phyloP scores from a whole-genome alignment of 2,329 filamentous ascomycete genomes.

The Stachybotrys elegans region DNA sequence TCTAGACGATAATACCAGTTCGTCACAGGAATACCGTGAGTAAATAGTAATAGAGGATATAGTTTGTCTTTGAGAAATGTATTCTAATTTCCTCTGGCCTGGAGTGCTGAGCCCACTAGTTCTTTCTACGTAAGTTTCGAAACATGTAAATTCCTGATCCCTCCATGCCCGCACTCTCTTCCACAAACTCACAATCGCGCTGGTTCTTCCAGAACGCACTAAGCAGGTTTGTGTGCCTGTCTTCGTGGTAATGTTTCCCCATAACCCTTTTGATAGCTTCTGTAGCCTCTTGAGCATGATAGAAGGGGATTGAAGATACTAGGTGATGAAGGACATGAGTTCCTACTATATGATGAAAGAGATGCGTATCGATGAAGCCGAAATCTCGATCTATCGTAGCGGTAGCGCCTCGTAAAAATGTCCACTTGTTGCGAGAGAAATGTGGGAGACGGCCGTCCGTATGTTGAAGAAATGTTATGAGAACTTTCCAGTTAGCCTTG shows the following conservation, averaged over 20 bases:
- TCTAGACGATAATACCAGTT: too few relatives aligned
- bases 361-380: slow-evolving; percentile 58
- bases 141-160: too few relatives aligned
- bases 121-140: too few relatives aligned
- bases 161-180: too few relatives aligned
- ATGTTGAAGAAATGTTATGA: slow-evolving; percentile 71
- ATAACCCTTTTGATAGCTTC: neutral
- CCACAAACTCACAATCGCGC: too few relatives aligned
- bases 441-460: slow-evolving; percentile 41
- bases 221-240: too few relatives aligned
- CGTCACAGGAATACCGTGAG: too few relatives aligned
- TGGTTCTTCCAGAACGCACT: too few relatives aligned
- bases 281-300: neutral
- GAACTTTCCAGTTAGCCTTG: slow-evolving; percentile 63
- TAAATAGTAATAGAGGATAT: too few relatives aligned
- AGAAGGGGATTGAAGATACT: neutral
- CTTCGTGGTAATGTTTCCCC: neutral
- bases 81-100: too few relatives aligned
- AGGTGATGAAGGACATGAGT: slow-evolving; percentile 46
- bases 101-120: too few relatives aligned
- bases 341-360: slow-evolving; percentile 63
- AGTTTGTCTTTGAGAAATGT: too few relatives aligned
- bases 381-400: slow-evolving; percentile 61
- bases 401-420: slow-evolving; percentile 56
- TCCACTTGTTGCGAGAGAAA: slow-evolving; percentile 36